Percentiles rank a stretch among this genome's conserved stretches.
Conservation (phyloP, 306 rosid genomes). For the Fagus crenata region DNA sequence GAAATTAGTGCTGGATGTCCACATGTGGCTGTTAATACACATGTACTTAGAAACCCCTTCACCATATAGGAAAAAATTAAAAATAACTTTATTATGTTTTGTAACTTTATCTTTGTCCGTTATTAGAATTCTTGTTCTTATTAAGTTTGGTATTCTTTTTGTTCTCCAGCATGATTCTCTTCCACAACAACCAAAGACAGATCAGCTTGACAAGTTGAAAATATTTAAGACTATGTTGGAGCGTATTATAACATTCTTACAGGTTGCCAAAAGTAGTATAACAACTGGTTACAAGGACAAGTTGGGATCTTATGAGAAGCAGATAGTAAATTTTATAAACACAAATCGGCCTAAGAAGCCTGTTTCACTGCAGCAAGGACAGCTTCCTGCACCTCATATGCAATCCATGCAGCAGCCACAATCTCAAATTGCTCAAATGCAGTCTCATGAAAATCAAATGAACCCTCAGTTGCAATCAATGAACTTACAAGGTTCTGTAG, state of each 20-base stretch:
- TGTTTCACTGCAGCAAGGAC: slow-evolving; percentile 57
- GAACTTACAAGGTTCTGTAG: slow-evolving; percentile 53
- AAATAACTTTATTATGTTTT: neutral
- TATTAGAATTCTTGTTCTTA: slow-evolving; percentile 21
- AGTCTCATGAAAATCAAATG: slow-evolving; percentile 76
- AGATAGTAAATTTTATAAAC: slow-evolving; percentile 39
- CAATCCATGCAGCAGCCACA: slow-evolving; percentile 69
- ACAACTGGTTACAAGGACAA: slow-evolving; percentile 44
- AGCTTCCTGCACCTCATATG: slow-evolving; percentile 67
- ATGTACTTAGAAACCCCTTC: slow-evolving; percentile 3
- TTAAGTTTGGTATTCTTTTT: slow-evolving; percentile 20
- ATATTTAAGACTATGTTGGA: slow-evolving; percentile 54
- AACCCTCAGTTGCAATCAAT: slow-evolving; percentile 68
- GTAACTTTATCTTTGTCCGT: slow-evolving; percentile 4
- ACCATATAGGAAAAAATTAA: neutral
- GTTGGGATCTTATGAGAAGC: slow-evolving; percentile 55
- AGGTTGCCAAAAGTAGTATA: slow-evolving; percentile 47
- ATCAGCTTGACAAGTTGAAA: slow-evolving; percentile 59
- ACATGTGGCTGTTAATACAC: slow-evolving; percentile 13
- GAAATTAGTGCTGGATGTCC: slow-evolving; percentile 1
- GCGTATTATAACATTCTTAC: slow-evolving; percentile 46
- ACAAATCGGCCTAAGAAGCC: slow-evolving; percentile 55
- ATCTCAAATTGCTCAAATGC: slow-evolving; percentile 56
- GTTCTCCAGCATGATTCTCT: slow-evolving; percentile 55
- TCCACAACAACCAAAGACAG: slow-evolving; percentile 60